phyloP scores from a whole-genome alignment of 441 rosid species.

The Jatropha podagrica region DNA sequence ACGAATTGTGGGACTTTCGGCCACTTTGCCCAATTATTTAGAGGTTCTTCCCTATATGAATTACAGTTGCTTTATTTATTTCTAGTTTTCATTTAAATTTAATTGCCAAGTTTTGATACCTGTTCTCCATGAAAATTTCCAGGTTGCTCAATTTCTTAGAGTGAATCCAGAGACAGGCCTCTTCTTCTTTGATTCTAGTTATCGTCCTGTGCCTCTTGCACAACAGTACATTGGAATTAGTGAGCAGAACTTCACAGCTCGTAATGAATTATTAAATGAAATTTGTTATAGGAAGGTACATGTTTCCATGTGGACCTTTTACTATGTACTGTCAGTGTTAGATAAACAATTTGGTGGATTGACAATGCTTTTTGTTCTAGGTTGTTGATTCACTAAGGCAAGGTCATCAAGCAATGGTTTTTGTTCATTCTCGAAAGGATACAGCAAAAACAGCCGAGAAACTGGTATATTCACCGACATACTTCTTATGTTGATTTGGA shows the following conservation, averaged over 20 bases:
- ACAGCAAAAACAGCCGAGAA: constrained; percentile 95
- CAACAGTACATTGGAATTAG: constrained; percentile 98
- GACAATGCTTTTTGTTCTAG: constrained; percentile 41
- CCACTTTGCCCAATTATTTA: constrained; percentile 90
- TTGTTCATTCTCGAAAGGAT: constrained; percentile 98
- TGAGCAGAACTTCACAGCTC: constrained; percentile 87
- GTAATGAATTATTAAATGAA: constrained; percentile 82
- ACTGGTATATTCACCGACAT: constrained; percentile 49
- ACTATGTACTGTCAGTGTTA: constrained; percentile 21
- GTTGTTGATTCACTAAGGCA: constrained; percentile 85
- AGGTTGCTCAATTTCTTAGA: constrained; percentile 99
- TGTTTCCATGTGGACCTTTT: constrained; percentile 23
- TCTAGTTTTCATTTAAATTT: background rate
- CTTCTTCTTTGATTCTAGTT: constrained; percentile 96
- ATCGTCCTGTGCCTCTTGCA: constrained; percentile 98
- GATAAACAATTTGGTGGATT: constrained; percentile 28
- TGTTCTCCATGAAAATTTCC: constrained; percentile 21
- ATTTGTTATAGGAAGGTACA: constrained; percentile 93
- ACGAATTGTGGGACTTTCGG: constrained; percentile 98
- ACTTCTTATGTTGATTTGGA: background rate
- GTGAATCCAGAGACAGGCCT: constrained; percentile 93
- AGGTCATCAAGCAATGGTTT: constrained; percentile 97
- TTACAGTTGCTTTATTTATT: background rate
- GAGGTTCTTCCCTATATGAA: constrained; percentile 50
- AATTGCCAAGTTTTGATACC: background rate